A percentile compares a stretch with the other conserved stretches of the same genome.
Conservation (phyloP, 345 rosid genomes). For the Eucalyptus paniculata region DNA sequence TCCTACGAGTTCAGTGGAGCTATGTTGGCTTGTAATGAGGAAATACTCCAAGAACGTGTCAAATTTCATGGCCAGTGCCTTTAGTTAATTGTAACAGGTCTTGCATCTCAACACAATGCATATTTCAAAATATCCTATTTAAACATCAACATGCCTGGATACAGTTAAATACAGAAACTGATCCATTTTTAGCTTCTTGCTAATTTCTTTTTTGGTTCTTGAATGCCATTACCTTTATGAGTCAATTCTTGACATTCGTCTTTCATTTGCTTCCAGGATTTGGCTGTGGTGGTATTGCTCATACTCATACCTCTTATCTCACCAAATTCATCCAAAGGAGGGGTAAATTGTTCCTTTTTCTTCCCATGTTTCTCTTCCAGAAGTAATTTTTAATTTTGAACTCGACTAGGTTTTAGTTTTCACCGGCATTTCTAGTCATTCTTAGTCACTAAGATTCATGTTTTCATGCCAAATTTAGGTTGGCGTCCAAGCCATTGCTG, state of each 20-base stretch:
- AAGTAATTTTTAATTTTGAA: not conserved
- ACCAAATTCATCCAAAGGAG: constrained; percentile 98
- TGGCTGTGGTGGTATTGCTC: constrained; percentile 95
- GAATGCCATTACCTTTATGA: not conserved
- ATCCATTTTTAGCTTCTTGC: not conserved
- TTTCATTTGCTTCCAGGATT: constrained; percentile 45
- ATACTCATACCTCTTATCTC: constrained; percentile 98
- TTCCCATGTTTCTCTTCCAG: not conserved
- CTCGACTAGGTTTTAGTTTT: not conserved
- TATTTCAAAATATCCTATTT: not conserved
- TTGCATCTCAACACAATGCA: not conserved
- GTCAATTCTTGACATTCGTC: not conserved
- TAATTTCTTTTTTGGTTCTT: not conserved
- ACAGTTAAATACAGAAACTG: not conserved
- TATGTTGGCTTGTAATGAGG: not conserved
- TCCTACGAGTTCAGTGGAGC: not conserved
- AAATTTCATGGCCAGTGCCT: not conserved
- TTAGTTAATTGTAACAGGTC: not conserved
- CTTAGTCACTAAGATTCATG: not conserved
- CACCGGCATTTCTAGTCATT: not conserved
- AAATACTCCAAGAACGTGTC: not conserved
- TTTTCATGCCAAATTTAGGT: constrained; percentile 26
- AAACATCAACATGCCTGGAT: not conserved
- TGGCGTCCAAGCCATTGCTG: constrained; percentile 96
- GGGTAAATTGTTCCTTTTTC: constrained; percentile 44